These are phyloP conservation scores for Neurospora crassa DNA, from an alignment of 2,329 filamentous ascomycete genomes.

Conservation along the genomic window DNA sequence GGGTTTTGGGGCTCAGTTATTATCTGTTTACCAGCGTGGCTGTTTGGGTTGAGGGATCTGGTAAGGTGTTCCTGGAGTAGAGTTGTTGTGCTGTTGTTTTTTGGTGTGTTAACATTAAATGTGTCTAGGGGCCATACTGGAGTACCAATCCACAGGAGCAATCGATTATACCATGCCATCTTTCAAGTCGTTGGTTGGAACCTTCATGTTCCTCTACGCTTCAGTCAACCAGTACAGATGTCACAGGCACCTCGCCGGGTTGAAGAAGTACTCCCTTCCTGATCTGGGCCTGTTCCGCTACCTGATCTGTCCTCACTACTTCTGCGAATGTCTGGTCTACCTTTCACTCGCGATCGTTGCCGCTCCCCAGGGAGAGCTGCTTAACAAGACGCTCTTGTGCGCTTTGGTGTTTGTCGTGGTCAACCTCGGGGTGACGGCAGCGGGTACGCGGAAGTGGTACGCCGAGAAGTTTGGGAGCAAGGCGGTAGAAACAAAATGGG, in stretches of 20 bases:
- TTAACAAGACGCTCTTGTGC: constrained; percentile 66
- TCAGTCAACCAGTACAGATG: constrained; percentile 67
- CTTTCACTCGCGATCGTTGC: constrained; percentile 63
- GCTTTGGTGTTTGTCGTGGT: constrained; percentile 63
- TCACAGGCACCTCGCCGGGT: constrained; percentile 57
- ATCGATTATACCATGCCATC: constrained; percentile 23
- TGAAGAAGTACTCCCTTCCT: constrained; percentile 79
- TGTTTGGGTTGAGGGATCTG: constrained; percentile 74
- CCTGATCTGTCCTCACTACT: constrained; percentile 83
- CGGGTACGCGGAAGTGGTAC: constrained; percentile 74
- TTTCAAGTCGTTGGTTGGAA: constrained; percentile 43
- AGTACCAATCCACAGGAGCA: constrained; percentile 11
- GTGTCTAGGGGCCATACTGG: constrained; percentile 24
- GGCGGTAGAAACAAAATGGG: constrained; percentile 55
- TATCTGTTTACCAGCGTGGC: constrained; percentile 66
- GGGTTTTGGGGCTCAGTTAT: constrained; percentile 67
- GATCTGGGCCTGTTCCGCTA: constrained; percentile 59
- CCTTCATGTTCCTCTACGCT: constrained; percentile 58
- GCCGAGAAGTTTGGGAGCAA: constrained; percentile 60
- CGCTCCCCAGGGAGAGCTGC: constrained; percentile 53
- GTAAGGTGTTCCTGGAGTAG: constrained; percentile 32
- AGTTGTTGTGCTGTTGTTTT: not conserved
- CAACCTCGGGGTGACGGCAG: constrained; percentile 76
- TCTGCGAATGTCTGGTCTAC: constrained; percentile 79
- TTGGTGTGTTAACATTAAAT: constrained; percentile 7